Evolutionary conservation across 2,329 filamentous ascomycete species (phyloP), one percentile per base, ranked within the genome.

Genomic region (Phoma sp.): DNA sequence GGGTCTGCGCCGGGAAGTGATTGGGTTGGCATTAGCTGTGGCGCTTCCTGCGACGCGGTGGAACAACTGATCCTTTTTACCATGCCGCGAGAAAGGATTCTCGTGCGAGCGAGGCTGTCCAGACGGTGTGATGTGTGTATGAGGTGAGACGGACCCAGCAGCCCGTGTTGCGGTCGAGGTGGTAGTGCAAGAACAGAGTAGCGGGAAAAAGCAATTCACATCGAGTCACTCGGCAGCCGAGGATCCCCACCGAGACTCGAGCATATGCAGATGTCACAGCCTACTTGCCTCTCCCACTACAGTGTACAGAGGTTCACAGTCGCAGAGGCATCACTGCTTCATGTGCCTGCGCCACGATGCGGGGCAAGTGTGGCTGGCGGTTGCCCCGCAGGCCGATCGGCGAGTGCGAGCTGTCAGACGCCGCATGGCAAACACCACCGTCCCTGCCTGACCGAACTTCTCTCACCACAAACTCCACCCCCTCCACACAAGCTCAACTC

Each of bases 401-500:
- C 50, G 56, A 51, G 43, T 56, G 56, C 56, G 55, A 58, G 61
- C 60, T 64, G 53, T 51, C 51, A 51, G 51, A 24, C 39, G 43
- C 43, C 33, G 51, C 40, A 50, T 50, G 46, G 46, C 46, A 46
- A 46, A 50, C 52, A 55, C 41, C 35, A 27, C 29, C 22, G 35
- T 55, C 41, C 46, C 57, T 53, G 49, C 44, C 51, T 39, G 53
- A 63, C 44, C 56, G 55, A 59, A 55, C 55, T 55, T 47, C 44
- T 51, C 43, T 43, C 51, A 49, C 31, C 45, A 29, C 55, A 35
- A 47, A 33, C 24, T 22, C 19, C 27, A 13, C 35, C 12, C 51
- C 13, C 21, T 13, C n/a, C 27, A 15, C 10, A 8, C 25, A 12
- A 32, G 12, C 33, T 24, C 24, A 9, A 29, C 1, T 12, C 40